phyloP scores from a whole-genome alignment of 176 grass and related monocot genomes.

The Bothriochloa decipiens region DNA sequence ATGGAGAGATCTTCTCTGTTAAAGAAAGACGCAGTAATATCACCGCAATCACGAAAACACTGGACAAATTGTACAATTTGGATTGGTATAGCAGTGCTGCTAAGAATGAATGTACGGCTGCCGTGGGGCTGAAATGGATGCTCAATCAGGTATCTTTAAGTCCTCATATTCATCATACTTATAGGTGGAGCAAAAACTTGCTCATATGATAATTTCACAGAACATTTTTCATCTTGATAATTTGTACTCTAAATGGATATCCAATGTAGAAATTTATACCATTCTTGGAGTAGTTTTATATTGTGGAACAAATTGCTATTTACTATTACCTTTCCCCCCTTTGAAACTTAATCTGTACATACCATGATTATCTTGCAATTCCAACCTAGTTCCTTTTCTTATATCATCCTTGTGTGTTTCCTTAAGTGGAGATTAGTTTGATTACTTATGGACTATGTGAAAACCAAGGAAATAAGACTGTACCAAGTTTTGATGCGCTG shows the following conservation, averaged over 20 bases:
- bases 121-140: constrained; percentile 96
- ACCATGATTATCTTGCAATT: not conserved
- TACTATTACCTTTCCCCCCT: not conserved
- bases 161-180: not conserved
- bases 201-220: not conserved
- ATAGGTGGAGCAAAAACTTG: not conserved
- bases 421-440: not conserved
- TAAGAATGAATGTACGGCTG: constrained; percentile 92
- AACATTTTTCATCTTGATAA: constrained; percentile 3
- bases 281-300: not conserved
- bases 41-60: constrained; percentile 60
- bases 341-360: not conserved
- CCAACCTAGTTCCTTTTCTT: not conserved
- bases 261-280: not conserved
- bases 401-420: not conserved
- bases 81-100: constrained; percentile 97
- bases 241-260: not conserved
- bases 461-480: not conserved
- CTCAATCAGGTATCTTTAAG: constrained; percentile 82
- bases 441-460: not conserved
- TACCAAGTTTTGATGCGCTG: not conserved
- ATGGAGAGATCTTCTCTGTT: constrained; percentile 92
- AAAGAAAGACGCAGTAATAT: constrained; percentile 77
- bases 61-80: constrained; percentile 83
- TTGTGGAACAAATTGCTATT: not conserved